phyloP scores from a whole-genome alignment of 495 filamentous ascomycete genomes.

The Talaromyces trachyspermus region DNA sequence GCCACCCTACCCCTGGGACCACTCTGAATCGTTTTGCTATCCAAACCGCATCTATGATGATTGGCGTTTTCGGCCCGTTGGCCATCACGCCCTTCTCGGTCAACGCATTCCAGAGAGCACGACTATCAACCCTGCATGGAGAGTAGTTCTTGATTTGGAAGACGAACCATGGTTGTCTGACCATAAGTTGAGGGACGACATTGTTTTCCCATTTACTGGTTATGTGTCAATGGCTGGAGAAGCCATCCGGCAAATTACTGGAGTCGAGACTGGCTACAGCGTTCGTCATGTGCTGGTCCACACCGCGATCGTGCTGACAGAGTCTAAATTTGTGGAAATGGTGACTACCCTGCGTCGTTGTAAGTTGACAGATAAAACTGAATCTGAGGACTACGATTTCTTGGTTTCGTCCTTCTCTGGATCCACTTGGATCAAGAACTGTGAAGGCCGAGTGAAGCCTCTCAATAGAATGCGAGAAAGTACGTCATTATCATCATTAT shows the following conservation, averaged over 20 bases:
- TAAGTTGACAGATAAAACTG: constrained; percentile 24
- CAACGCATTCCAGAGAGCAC: constrained; percentile 23
- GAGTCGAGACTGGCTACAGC: constrained; percentile 25
- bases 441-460: constrained; percentile 24
- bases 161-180: constrained; percentile 36
- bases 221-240: constrained; percentile 41
- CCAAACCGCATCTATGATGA: constrained; percentile 32
- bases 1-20: constrained; percentile 42
- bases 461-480: neutral
- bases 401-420: constrained; percentile 32
- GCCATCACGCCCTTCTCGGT: constrained; percentile 32
- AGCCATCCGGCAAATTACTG: constrained; percentile 27
- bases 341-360: constrained; percentile 29
- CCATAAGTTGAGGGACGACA: constrained; percentile 24
- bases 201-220: constrained; percentile 33
- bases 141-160: constrained; percentile 28
- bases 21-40: constrained; percentile 30
- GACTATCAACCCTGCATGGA: constrained; percentile 33
- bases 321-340: constrained; percentile 31
- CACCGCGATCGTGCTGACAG: constrained; percentile 39
- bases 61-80: constrained; percentile 35
- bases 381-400: constrained; percentile 39
- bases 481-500: no score
- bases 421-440: constrained; percentile 34
- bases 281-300: constrained; percentile 35